phyloP scores from a whole-genome alignment of 2,329 filamentous ascomycete genomes.

The Penicillium expansum region DNA sequence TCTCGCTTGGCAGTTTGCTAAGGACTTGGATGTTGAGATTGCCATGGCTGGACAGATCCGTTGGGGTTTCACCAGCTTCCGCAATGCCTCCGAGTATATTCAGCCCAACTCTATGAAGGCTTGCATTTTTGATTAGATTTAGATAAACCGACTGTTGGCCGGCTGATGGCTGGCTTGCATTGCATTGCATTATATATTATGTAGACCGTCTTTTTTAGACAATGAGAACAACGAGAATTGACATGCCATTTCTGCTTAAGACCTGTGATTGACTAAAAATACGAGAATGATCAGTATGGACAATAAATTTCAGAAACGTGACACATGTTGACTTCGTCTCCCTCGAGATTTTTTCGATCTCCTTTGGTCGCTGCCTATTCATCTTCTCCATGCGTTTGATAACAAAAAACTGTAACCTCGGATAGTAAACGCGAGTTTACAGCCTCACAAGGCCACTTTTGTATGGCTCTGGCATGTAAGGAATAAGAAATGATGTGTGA shows the following conservation, averaged over 20 bases:
- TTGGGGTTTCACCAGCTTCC: conserved; percentile 32
- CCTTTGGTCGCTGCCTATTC: background rate
- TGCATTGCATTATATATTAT: too few species aligned
- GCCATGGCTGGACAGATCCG: conserved; percentile 33
- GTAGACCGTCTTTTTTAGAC: background rate
- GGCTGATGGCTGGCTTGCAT: background rate
- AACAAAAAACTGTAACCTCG: too few species aligned
- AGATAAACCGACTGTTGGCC: conserved; percentile 7
- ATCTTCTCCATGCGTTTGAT: background rate
- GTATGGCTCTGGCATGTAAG: background rate
- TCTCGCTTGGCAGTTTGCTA: conserved; percentile 28
- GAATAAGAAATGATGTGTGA: background rate
- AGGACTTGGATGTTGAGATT: conserved; percentile 32
- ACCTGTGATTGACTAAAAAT: background rate
- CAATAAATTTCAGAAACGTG: background rate
- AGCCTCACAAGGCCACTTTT: background rate
- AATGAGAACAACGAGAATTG: background rate
- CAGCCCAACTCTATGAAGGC: conserved; percentile 27
- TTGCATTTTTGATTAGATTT: conserved; percentile 28
- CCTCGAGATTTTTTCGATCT: background rate
- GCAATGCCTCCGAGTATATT: conserved; percentile 28
- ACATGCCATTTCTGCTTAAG: background rate
- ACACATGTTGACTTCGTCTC: background rate
- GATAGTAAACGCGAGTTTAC: background rate
- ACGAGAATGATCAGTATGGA: background rate